A percentile compares a stretch with the other conserved stretches of the same genome.
Evolutionary conservation across 2,329 filamentous ascomycete genomes (phyloP).

Genomic region (Cercospora nicotianae): DNA sequence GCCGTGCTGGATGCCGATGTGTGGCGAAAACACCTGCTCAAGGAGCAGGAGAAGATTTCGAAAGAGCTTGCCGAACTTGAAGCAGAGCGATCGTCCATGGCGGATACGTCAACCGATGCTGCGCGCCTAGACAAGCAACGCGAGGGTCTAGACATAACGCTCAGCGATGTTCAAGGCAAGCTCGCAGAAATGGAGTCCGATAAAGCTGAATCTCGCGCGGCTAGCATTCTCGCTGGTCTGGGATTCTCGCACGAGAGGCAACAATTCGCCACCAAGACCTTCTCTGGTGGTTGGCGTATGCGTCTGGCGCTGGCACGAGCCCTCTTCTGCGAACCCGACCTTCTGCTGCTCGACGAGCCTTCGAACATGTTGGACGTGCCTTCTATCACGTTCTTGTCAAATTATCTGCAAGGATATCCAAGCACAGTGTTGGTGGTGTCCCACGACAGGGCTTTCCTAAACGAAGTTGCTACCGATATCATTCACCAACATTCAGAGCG

Average conservation of each 20-base stretch:
- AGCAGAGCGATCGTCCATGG: conserved; percentile 71
- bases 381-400: conserved; percentile 97
- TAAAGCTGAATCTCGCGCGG: conserved; percentile 92
- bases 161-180: conserved; percentile 88
- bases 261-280: conserved; percentile 90
- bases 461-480: conserved; percentile 98
- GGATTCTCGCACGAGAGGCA: conserved; percentile 94
- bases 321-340: conserved; percentile 95
- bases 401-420: conserved; percentile 90
- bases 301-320: conserved; percentile 90
- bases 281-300: conserved; percentile 99
- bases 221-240: conserved; percentile 93
- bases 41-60: conserved; percentile 83
- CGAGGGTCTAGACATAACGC: conserved; percentile 84
- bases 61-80: conserved; percentile 76
- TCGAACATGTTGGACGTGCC: conserved; percentile 63
- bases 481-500: conserved; percentile 97
- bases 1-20: conserved; percentile 96
- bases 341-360: conserved; percentile 95
- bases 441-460: conserved; percentile 98
- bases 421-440: conserved; percentile 95
- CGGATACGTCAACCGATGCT: conserved; percentile 89
- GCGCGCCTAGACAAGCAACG: conserved; percentile 80
- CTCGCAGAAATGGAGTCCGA: conserved; percentile 98
- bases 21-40: conserved; percentile 92